Conservation (phyloP, 2,329 filamentous ascomycete species). For the Neobulgaria alba region DNA sequence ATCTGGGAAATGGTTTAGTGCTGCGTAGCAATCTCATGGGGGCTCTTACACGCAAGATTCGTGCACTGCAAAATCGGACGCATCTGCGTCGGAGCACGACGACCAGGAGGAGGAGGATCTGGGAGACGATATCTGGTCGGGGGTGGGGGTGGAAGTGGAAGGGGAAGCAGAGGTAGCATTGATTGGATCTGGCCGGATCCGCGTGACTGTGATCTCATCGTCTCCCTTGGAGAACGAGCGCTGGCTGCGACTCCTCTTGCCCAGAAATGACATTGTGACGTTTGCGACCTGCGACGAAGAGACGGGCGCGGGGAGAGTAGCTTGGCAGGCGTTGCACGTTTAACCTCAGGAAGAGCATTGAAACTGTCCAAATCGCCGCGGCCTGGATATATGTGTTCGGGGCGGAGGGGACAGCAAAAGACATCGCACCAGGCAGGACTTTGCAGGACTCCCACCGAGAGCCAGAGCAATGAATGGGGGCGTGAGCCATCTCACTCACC, state of each 20-base stretch:
- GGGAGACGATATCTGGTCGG: conserved; percentile 10
- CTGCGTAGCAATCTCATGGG: neutral
- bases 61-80: conserved; percentile 17
- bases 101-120: conserved; percentile 6
- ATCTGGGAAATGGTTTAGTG: conserved; percentile 8
- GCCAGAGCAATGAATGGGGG: neutral
- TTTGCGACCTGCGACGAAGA: conserved; percentile 2
- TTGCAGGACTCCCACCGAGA: neutral
- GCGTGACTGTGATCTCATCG: conserved; percentile 17
- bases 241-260: conserved; percentile 21
- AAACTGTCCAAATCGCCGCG: neutral
- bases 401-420: neutral
- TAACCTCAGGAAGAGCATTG: too few relatives aligned
- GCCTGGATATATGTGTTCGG: neutral
- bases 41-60: conserved; percentile 24
- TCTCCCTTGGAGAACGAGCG: conserved; percentile 17
- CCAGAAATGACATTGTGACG: conserved; percentile 19
- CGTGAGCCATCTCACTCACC: neutral
- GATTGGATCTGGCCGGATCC: conserved; percentile 5
- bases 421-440: conserved; percentile 1
- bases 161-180: conserved; percentile 6
- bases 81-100: conserved; percentile 7
- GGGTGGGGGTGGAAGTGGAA: too few relatives aligned
- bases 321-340: too few relatives aligned
- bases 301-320: neutral